Base-by-base conservation (phyloP, 306 rosid genomes). In the Chamaecrista fasciculata region DNA sequence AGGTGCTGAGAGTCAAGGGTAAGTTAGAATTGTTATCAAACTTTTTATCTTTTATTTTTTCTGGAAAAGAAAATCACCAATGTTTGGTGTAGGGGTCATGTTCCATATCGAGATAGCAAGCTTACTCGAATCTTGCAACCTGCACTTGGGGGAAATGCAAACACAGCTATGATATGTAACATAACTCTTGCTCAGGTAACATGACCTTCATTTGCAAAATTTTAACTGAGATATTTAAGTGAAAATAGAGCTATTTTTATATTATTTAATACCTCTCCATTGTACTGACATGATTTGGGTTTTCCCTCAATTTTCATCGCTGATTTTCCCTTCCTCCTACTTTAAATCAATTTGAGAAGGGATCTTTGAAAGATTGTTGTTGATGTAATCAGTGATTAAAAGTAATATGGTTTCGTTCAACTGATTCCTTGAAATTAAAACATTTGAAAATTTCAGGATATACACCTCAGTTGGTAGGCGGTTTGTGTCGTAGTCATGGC, bases 1-100 rank as follows among this genome's bases (percentile, higher is more conserved):
- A 91, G 96, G 96, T 57, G 96, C 91, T 69, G 98, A 94, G 72
- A 91, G 97, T 79, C 98, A 94, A 78, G 98, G 98, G 98, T 94
- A 84, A 37, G 96, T 73, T 59, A 71, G 37, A 60, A 48, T 70
- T 25, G 26, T 76, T 64, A 40, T 58, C 11, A 72, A 62, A 24
- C 12, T 66, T 53, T 55, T 55, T 37, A 36, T 47, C n/a, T 78
- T 72, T 77, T 33, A 28, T 31, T 48, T 24, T 60, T 10, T 5
- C 36, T 2, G 36, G 46, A 34, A 36, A 19, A 60, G 11, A 18
- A 67, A 53, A 74, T 78, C n/a, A 55, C 11, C 33, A 66, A 59
- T 76, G 67, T 69, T 50, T 71, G 29, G 36, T 82, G 84, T 83
- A 94, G 98, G 80, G 91, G 97, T 59, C 97, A 94, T 78, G 97